Evolutionary conservation across 2,329 filamentous ascomycete species (phyloP).

Genomic region (Nectriaceae sp.): DNA sequence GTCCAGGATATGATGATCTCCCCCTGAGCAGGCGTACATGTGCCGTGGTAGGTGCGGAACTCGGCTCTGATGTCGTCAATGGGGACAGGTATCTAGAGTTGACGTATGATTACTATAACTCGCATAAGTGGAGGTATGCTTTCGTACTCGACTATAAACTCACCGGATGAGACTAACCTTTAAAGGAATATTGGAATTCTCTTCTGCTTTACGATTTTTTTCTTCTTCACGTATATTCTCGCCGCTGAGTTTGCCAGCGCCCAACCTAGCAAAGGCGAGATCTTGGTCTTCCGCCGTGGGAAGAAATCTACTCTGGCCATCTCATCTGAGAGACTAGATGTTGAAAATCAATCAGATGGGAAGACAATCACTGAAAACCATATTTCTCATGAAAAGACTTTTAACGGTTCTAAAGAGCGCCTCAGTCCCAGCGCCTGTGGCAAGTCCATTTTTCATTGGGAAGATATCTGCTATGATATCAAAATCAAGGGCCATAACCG

Average conservation of each 20-base stretch:
- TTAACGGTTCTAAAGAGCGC: neutral
- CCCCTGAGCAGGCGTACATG: conserved; percentile 4
- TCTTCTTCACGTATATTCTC: conserved; percentile 62
- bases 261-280: conserved; percentile 62
- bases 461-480: conserved; percentile 59
- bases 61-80: conserved; percentile 8
- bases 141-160: neutral
- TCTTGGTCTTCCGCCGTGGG: conserved; percentile 60
- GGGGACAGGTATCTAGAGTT: conserved; percentile 18
- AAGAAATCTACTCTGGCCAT: neutral
- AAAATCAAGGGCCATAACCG: conserved; percentile 65
- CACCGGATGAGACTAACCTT: neutral
- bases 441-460: conserved; percentile 63
- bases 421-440: neutral
- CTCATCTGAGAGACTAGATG: neutral
- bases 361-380: too few relatives aligned
- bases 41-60: conserved; percentile 13
- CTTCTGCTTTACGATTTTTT: conserved; percentile 62
- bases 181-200: conserved; percentile 65
- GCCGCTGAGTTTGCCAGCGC: conserved; percentile 59
- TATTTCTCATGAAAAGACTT: too few relatives aligned
- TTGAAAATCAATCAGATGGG: too few relatives aligned
- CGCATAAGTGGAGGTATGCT: conserved; percentile 52
- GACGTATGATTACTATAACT: conserved; percentile 49
- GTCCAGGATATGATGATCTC: conserved; percentile 2